phyloP scores from a whole-genome alignment of 1,284 basidiomycete genomes.

The Tilletiaria anomala region DNA sequence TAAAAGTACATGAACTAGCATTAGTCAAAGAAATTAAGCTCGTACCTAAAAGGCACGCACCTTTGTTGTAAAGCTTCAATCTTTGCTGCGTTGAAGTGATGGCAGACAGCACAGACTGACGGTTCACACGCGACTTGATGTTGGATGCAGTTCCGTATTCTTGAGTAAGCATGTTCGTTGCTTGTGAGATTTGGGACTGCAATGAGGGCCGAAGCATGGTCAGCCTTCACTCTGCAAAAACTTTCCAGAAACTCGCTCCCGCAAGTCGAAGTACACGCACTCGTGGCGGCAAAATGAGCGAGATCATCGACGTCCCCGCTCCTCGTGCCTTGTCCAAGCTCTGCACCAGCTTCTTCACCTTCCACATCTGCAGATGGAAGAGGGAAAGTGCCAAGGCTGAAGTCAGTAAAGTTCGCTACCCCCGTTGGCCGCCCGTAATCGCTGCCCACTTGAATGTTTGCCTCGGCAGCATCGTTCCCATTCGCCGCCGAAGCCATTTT shows the following conservation, averaged over 20 bases:
- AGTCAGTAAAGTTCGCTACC: not conserved
- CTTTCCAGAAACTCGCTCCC: no score
- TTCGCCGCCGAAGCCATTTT: no score
- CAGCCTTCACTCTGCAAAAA: no score
- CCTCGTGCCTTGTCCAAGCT: slow-evolving; percentile 35
- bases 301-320: slow-evolving; percentile 98
- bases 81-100: slow-evolving; percentile 97
- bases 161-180: slow-evolving; percentile 88
- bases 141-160: slow-evolving; percentile 77
- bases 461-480: no score
- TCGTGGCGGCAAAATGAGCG: slow-evolving; percentile 86
- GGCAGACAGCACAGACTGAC: slow-evolving; percentile 88
- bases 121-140: slow-evolving; percentile 98
- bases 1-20: no score
- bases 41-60: no score
- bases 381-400: not conserved
- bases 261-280: no score
- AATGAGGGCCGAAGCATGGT: no score
- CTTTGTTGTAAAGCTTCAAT: slow-evolving; percentile 75
- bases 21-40: no score
- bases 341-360: slow-evolving; percentile 71
- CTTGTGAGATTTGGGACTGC: slow-evolving; percentile 94
- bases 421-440: not conserved
- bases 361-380: slow-evolving; percentile 47
- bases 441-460: slow-evolving; percentile 1